Evolutionary conservation across 306 rosid genomes (phyloP), one percentile per base, ranked within the genome.

Genomic region (Lathyrus aphaca): DNA sequence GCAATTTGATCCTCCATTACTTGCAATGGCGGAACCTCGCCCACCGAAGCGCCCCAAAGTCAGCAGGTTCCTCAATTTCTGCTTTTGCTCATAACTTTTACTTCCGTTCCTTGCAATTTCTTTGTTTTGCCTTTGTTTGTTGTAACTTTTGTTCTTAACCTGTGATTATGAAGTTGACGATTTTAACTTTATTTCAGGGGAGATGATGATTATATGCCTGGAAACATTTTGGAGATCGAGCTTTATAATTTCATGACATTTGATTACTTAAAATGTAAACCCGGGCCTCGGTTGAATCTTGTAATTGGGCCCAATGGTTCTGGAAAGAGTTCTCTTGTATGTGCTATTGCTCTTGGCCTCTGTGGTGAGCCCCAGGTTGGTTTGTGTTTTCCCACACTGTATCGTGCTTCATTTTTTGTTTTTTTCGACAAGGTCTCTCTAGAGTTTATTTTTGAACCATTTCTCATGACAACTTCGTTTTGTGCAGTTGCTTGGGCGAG

Each of bases 311-410:
- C 98, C 10, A 93, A 93, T 81, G 97, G 97, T 46, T 85, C 97
- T 68, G 98, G 97, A 11, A 94, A 94, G 80, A 94, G 98, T 80
- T 94, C 98, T 76, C 86, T 94, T 70, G 98, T 94, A 11, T 94
- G 98, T 68, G 98, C 97, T 61, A 88, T 94, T 79, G 96, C 98
- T 48, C 88, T 93, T 82, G 98, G 98, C 73, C 95, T 93, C 12
- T 94, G 96, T 19, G 98, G 97, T 35, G 98, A 93, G 87, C 97
- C 97, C 68, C 96, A 88, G 98, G 97, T 93, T 74, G 62, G 97
- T 79, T 81, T 21, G 23, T 64, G 8, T 51, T 55, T n/a, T 49
- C 25, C 5, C 19, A 74, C 63, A 15, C 43, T 19, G 10, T 29
- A 51, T 37, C 56, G 6, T 0, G 12, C 10, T 29, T 56, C 5